Conservation (phyloP, 108 stramenopile species). For the Pseudonitzschia pungens region DNA sequence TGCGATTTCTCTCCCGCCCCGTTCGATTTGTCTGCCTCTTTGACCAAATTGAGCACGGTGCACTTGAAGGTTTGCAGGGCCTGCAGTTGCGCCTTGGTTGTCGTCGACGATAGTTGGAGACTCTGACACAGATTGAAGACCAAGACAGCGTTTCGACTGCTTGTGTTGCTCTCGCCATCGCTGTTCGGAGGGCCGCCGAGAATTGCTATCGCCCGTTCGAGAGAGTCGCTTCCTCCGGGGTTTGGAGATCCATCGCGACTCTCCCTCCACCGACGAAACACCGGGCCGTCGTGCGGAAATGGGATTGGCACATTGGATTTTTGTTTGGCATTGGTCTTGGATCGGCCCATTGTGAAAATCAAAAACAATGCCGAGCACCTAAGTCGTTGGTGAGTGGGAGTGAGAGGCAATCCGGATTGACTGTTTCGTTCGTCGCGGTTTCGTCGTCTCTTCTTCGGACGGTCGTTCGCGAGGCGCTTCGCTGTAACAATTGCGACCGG, state of each 20-base stretch:
- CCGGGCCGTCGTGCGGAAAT: conserved; percentile 50
- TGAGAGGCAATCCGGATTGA: too few species aligned
- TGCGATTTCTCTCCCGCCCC: background rate
- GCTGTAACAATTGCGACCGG: too few species aligned
- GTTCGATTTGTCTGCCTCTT: background rate
- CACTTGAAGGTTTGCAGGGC: conserved; percentile 29
- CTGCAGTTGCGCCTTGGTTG: conserved; percentile 31
- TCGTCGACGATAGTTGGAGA: conserved; percentile 5
- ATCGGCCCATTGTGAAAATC: conserved; percentile 17
- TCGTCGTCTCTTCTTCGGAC: too few species aligned
- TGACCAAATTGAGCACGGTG: conserved; percentile 8
- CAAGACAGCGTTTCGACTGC: conserved; percentile 4
- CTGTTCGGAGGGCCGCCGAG: background rate
- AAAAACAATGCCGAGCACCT: background rate
- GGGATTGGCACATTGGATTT: conserved; percentile 26
- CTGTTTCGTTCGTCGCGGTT: too few species aligned
- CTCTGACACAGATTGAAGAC: background rate
- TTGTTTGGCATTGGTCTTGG: conserved; percentile 15
- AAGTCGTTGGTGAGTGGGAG: too few species aligned
- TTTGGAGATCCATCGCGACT: background rate
- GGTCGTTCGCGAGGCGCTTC: too few species aligned
- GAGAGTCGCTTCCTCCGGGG: background rate
- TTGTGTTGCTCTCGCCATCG: background rate
- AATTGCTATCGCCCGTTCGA: background rate
- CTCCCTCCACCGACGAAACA: conserved; percentile 4